Evolutionary conservation across 176 grass and related monocot genomes (phyloP), one percentile per base, ranked within the genome.

Genomic region (Bolboschoenus planiculmis): DNA sequence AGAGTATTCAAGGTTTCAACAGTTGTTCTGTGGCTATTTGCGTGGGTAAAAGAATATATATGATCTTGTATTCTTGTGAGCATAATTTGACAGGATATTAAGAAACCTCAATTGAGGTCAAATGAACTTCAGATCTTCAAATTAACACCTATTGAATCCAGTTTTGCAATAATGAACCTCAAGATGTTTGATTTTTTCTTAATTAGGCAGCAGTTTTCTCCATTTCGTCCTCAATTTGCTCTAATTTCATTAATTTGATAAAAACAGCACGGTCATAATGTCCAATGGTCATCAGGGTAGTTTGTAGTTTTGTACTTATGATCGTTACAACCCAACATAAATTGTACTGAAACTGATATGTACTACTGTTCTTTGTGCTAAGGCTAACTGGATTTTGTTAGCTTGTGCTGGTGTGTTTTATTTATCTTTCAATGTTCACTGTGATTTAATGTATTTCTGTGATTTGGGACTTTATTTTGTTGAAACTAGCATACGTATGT

Each of bases 291-390:
- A 24, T 43, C n/a, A 24, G 6, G 40, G 16, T 70, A 71, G 37
- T 40, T 71, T 23, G n/a, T n/a, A n/a, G n/a, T n/a, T n/a, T n/a
- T n/a, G 33, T 75, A 7, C 42, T 7, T n/a, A 29, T 27, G 23
- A 29, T 16, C 48, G 40, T 74, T 42, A 74, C 5, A 23, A 48
- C 3, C 70, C 39, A 74, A 44, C 11, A 24, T 21, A 74, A 48
- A 48, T 30, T 30, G 11, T 74, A 73, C n/a, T 74, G 70, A 72
- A 72, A 72, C 15, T 72, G 67, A 72, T 8, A 72, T 72, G 65
- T 8, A 42, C 20, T 11, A 11, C 20, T 70, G 65, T n/a, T 42
- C 36, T 10, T 39, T 70, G 20, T 40, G 13, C 64, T 68, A 23
- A 68, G 63, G 33, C 33, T 68, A 16, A 11, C 65, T 68, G 18